Evolutionary conservation across 306 rosid species (phyloP), one percentile per base, ranked within the genome.

Genomic region (Inga laurina): DNA sequence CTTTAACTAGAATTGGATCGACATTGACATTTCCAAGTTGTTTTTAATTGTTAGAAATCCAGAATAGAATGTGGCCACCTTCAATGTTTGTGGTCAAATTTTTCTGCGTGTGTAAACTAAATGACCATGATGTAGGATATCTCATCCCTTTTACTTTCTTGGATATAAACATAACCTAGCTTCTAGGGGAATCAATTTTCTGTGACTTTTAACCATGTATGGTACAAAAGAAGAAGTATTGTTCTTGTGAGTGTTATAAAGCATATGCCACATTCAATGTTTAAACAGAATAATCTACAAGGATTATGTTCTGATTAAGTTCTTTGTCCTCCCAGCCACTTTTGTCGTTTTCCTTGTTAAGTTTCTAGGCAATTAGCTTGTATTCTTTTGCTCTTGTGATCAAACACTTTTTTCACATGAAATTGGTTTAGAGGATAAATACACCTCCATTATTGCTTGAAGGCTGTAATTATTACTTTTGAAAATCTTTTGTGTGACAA

Each of bases 1-100:
- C 65, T 52, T 84, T 44, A 79, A 70, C 74, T 82, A 14, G 72
- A 64, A 80, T 56, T 85, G 72, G 86, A 79, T 69, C 39, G 62
- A 35, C 70, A 78, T 4, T 62, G 70, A 54, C 78, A 3, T 46
- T 11, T 83, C 74, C 43, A 46, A 35, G 43, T 44, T 21, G 21
- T 75, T 27, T 32, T 11, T 64, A 71, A 45, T 79, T 64, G 81
- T 44, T 82, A 39, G 70, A 67, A 59, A 48, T 77, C 44, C 44
- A 59, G 45, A 71, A 39, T 82, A 80, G 81, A 72, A 39, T 82
- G 46, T 76, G 74, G 69, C 79, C 39, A 41, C 79, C 87, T 76
- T 79, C 46, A 27, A 21, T 13, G 56, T 9, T 8, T 10, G 68
- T 11, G 30, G 85, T 85, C 91, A 80, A 82, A 80, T 61, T 79